These are phyloP conservation scores for Elaeagnus macrophylla DNA, from an alignment of 306 rosid genomes.

Conservation along the genomic window DNA sequence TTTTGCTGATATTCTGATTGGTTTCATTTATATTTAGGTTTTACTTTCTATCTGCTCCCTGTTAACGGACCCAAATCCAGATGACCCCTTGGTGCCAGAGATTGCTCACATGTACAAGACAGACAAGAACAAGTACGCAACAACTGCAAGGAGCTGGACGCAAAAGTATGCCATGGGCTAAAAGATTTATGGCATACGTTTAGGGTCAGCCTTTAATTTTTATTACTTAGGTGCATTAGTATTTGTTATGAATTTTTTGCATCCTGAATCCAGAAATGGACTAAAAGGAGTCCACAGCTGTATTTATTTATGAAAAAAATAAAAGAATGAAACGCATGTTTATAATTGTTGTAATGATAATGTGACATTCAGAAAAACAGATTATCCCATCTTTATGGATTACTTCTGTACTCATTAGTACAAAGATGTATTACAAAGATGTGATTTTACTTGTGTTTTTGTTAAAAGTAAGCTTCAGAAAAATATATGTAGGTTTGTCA, in stretches of 20 bases:
- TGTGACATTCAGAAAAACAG: conserved; percentile 26
- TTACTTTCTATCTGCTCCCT: conserved; percentile 85
- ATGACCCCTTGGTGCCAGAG: conserved; percentile 86
- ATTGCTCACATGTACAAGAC: conserved; percentile 97
- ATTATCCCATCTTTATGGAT: conserved; percentile 16
- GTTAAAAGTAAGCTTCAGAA: too few relatives aligned
- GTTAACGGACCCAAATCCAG: conserved; percentile 82
- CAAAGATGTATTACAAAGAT: too few relatives aligned
- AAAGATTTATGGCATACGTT: conserved; percentile 25
- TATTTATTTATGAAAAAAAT: conserved; percentile 7
- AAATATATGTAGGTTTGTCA: too few relatives aligned
- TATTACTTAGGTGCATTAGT: conserved; percentile 27
- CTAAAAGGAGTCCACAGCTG: conserved; percentile 26
- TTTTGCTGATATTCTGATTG: neutral
- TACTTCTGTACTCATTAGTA: neutral
- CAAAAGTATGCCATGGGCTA: conserved; percentile 94
- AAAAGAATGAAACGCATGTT: conserved; percentile 23
- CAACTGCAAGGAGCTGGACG: conserved; percentile 96
- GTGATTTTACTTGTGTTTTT: too few relatives aligned
- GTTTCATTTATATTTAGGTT: conserved; percentile 31
- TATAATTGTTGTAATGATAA: conserved; percentile 41
- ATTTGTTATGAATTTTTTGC: conserved; percentile 35
- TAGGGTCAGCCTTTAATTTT: conserved; percentile 13
- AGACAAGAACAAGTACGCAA: conserved; percentile 75
- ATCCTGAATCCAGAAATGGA: conserved; percentile 33